Percentiles rank a stretch among this genome's conserved stretches.
phyloP scores from a whole-genome alignment of 257 asterid species.

The Buddleja alternifolia region DNA sequence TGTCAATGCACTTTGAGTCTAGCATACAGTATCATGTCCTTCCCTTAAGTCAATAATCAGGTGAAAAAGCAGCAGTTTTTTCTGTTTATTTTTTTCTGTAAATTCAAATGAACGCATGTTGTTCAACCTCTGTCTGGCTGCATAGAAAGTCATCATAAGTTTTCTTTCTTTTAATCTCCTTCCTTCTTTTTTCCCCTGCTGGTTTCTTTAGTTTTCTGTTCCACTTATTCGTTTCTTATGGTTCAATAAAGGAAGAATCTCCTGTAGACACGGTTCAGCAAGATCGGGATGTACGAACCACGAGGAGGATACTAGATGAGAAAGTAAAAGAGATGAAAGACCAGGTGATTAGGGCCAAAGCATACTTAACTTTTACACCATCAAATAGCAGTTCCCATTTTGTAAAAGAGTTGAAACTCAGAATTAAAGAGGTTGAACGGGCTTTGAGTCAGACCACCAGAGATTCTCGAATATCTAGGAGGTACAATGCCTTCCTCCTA shows the following conservation, averaged over 20 bases:
- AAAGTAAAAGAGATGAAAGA: slow-evolving; percentile 84
- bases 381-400: slow-evolving; percentile 75
- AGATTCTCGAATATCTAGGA: slow-evolving; percentile 67
- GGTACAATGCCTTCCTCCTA: slow-evolving; percentile 43
- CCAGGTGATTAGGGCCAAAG: slow-evolving; percentile 81
- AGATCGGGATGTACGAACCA: slow-evolving; percentile 37
- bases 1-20: neutral
- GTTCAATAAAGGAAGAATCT: slow-evolving; percentile 51
- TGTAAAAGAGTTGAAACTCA: slow-evolving; percentile 79
- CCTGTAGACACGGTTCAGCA: slow-evolving; percentile 35
- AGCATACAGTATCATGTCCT: slow-evolving; percentile 5
- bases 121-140: slow-evolving; percentile 13
- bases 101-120: slow-evolving; percentile 20
- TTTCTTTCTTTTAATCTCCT: slow-evolving; percentile 2
- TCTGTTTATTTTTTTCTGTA: neutral
- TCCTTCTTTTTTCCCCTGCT: slow-evolving; percentile 2
- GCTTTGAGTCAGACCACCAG: slow-evolving; percentile 59
- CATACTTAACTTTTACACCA: slow-evolving; percentile 63
- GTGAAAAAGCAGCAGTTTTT: slow-evolving; percentile 24
- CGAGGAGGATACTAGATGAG: slow-evolving; percentile 52
- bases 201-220: slow-evolving; percentile 4
- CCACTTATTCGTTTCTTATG: slow-evolving; percentile 30
- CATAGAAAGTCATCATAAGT: neutral
- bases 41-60: neutral
- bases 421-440: slow-evolving; percentile 85